Base-by-base conservation (phyloP, 2,329 filamentous ascomycete species). In the Beauveria rudraprayagi region DNA sequence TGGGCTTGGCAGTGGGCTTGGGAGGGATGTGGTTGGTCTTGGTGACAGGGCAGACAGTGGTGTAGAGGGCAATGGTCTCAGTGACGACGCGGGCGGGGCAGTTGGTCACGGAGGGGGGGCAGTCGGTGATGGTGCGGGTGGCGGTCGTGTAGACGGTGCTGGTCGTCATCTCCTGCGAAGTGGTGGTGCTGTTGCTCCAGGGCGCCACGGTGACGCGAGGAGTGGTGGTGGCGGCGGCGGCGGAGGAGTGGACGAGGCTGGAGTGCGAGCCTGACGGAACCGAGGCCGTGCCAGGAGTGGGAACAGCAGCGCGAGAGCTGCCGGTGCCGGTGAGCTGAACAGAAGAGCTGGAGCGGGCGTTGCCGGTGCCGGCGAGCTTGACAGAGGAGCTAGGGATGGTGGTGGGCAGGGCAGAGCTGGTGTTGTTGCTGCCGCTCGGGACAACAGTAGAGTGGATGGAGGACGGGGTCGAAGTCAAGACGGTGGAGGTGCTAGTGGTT, bases 121-220 rank as follows among this genome's bases (percentile, higher is more conserved):
- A 66, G 26, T 61, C 63, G 14, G 62, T 66, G 28, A 66, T 55
- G 26, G 65, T 66, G 58, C 63, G 63, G 30, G 61, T 62, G 44
- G 40, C 61, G 37, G 64, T 66, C 16, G 60, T 58, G 47, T 48
- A 63, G 22, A 64, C 58, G 41, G 60, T 65, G 55, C 58, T 65
- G 61, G 65, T 66, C 26, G 62, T 64, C 59, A 61, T 61, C 37
- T 55, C 43, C 30, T 56, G 52, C 11, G 41, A 48, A 7, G 54
- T 40, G 26, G 58, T 60, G 28, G 58, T 60, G 34, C 16, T 50
- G 58, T 60, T 60, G 40, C 50, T 37, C 57, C 57, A 60, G 16
- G 57, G 57, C 17, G 26, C 58, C 9, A 26, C 11, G 46, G 56
- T 58, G 4, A 54, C 17, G 2, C 43, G 50, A 14, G 26, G 26